Percentiles rank a stretch among this genome's conserved stretches.
Conservation (phyloP, 805 yeast genomes). For the Candida sonorensis region DNA sequence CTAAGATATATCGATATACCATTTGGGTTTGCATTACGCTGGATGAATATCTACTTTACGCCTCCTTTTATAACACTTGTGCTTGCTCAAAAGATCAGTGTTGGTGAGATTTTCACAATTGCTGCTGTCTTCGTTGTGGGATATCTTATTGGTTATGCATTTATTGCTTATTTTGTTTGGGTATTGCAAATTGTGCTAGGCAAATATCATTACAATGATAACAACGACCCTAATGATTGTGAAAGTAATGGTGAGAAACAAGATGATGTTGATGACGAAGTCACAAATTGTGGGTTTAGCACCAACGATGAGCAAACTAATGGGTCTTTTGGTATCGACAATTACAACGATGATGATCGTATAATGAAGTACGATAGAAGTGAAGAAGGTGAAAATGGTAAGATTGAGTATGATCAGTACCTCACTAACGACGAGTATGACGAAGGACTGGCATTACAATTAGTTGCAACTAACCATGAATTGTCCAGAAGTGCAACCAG, state of each 20-base stretch:
- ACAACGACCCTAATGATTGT: not conserved
- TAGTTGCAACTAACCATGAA: constrained; percentile 17
- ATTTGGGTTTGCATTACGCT: constrained; percentile 59
- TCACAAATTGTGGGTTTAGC: no score
- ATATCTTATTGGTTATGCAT: constrained; percentile 43
- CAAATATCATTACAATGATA: constrained; percentile 11
- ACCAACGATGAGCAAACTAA: no score
- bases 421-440: constrained; percentile 12
- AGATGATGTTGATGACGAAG: not conserved
- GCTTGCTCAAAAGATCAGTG: constrained; percentile 55
- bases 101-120: constrained; percentile 63
- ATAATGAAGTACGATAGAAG: not conserved
- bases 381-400: constrained; percentile 1
- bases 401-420: no score
- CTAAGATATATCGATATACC: constrained; percentile 45
- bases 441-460: constrained; percentile 23
- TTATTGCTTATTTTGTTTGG: constrained; percentile 42
- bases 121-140: constrained; percentile 71
- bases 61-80: constrained; percentile 74
- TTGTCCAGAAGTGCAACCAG: constrained; percentile 7
- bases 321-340: not conserved
- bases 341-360: constrained; percentile 7
- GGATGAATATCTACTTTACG: constrained; percentile 76
- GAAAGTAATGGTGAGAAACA: not conserved
- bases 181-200: constrained; percentile 31